phyloP scores from a whole-genome alignment of 169 alveolate species.

The Besnoitia besnoiti region DNA sequence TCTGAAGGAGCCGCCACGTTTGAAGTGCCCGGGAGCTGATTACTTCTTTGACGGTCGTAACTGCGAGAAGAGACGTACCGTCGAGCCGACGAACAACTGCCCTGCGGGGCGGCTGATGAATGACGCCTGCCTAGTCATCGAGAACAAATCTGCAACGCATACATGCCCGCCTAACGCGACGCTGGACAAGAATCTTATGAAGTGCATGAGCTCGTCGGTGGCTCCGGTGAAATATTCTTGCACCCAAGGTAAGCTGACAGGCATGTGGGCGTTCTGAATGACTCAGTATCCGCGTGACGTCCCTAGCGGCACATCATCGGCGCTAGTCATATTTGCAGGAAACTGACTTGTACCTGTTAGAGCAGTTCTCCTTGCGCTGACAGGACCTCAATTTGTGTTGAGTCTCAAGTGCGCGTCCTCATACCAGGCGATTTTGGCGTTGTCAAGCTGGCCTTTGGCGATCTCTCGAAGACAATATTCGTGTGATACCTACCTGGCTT shows the following conservation, averaged over 20 bases:
- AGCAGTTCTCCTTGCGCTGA: no score
- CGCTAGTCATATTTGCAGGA: no score
- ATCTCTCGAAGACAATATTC: no score
- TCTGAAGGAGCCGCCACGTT: constrained; percentile 53
- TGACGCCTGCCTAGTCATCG: constrained; percentile 40
- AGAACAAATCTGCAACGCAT: background rate
- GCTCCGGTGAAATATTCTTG: constrained; percentile 50
- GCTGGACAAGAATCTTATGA: constrained; percentile 26
- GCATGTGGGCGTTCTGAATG: no score
- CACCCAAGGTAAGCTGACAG: constrained; percentile 32
- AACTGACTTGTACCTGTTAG: no score
- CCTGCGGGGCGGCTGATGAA: constrained; percentile 11
- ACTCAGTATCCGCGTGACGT: no score
- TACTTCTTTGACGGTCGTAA: constrained; percentile 39
- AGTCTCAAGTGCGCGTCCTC: no score
- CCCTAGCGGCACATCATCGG: no score
- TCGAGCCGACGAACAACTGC: background rate
- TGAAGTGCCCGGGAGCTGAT: constrained; percentile 43
- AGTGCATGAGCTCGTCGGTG: constrained; percentile 30
- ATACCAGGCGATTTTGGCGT: no score
- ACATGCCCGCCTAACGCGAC: background rate
- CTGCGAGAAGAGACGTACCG: constrained; percentile 27
- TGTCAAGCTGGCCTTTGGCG: no score
- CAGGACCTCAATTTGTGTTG: no score
- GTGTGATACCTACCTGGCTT: no score